Percentiles rank a stretch among this genome's conserved stretches.
Conservation (phyloP, 75 land plant genomes). For the Pinus taeda region DNA sequence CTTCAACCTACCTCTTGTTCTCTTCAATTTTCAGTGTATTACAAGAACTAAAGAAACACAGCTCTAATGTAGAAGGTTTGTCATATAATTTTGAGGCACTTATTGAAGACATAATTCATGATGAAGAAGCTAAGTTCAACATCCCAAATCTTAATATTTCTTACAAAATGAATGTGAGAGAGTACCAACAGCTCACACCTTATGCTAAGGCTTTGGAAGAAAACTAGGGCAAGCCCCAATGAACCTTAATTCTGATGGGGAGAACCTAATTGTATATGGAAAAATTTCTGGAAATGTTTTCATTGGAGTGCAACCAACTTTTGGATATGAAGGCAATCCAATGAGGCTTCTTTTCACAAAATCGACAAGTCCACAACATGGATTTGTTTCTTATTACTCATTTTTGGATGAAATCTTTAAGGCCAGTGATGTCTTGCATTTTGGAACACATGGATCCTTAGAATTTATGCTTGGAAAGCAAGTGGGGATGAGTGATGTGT, state of each 20-base stretch:
- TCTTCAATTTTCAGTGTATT: conserved; percentile 90
- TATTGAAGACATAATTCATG: conserved; percentile 40
- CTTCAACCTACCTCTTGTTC: conserved; percentile 96
- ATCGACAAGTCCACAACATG: conserved; percentile 99
- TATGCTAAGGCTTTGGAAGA: conserved; percentile 85
- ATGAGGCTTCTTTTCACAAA: conserved; percentile 97
- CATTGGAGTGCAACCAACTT: conserved; percentile 98
- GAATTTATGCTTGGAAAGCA: conserved; percentile 99
- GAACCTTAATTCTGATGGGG: conserved; percentile 94
- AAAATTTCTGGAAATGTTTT: conserved; percentile 90
- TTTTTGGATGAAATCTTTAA: conserved; percentile 89
- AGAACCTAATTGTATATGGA: conserved; percentile 93
- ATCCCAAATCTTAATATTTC: conserved; percentile 92
- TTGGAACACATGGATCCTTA: conserved; percentile 97
- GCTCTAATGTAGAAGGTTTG: conserved; percentile 88
- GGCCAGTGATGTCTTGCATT: conserved; percentile 96
- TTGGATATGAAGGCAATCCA: conserved; percentile 98
- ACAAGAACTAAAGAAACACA: conserved; percentile 72
- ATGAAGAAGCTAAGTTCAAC: conserved; percentile 97
- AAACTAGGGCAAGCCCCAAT: conserved; percentile 99
- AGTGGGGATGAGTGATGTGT: conserved; percentile 97
- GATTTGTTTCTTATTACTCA: conserved; percentile 98
- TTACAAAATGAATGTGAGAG: conserved; percentile 88
- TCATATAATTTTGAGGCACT: conserved; percentile 75
- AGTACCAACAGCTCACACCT: conserved; percentile 86